Evolutionary conservation across 345 rosid genomes (phyloP).

Genomic region (Aquilaria yunnanensis): DNA sequence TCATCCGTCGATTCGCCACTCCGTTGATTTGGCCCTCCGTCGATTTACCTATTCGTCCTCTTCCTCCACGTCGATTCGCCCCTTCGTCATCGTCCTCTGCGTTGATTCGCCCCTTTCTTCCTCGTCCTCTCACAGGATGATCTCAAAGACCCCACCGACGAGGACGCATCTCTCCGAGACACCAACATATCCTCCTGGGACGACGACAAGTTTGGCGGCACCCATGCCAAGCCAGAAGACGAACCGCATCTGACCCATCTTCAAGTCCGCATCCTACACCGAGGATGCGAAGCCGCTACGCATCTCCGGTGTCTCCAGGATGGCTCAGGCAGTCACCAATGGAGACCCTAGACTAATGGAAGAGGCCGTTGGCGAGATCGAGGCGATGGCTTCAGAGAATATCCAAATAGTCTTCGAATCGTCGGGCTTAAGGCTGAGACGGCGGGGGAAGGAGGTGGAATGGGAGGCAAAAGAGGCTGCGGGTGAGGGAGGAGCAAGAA

Average conservation of each 20-base stretch:
- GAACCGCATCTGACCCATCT: conserved; percentile 82
- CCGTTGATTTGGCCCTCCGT: too few species aligned
- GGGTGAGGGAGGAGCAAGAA: too few species aligned
- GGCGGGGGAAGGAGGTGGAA: too few species aligned
- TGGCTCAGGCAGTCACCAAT: conserved; percentile 40
- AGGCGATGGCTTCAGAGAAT: conserved; percentile 32
- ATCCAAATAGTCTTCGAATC: too few species aligned
- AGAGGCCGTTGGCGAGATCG: conserved; percentile 66
- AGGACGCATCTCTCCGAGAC: conserved; percentile 5
- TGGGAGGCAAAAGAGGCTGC: too few species aligned
- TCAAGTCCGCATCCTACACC: conserved; percentile 53
- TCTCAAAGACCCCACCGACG: conserved; percentile 50
- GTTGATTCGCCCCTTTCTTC: conserved; percentile 41
- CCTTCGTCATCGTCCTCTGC: conserved; percentile 37
- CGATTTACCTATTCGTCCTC: too few species aligned
- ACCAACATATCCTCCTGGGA: conserved; percentile 28
- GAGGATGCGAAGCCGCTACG: conserved; percentile 31
- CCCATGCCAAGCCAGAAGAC: conserved; percentile 53
- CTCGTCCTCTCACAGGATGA: conserved; percentile 81
- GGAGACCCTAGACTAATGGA: conserved; percentile 62
- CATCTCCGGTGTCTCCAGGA: conserved; percentile 48
- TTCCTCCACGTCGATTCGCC: conserved; percentile 3
- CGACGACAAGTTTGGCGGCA: conserved; percentile 27
- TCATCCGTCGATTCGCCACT: too few species aligned
- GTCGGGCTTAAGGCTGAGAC: too few species aligned